These are phyloP conservation scores for Hysterium pulicare DNA, from an alignment of 2,329 filamentous ascomycete species.

Conservation along the genomic window DNA sequence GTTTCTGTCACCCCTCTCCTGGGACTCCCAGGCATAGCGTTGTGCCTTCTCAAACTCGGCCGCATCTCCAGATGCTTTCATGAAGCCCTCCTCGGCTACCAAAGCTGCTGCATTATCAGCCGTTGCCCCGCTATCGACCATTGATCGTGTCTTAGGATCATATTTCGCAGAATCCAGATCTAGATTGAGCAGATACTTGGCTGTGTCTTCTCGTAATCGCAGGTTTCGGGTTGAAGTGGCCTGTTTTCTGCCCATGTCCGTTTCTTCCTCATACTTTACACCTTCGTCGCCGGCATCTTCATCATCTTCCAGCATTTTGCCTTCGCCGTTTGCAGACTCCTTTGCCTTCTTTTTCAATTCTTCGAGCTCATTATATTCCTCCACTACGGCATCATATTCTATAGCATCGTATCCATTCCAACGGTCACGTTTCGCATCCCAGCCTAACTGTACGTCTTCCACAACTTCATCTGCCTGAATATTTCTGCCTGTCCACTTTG, in stretches of 20 bases:
- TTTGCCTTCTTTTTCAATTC: conserved; percentile 58
- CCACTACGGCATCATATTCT: conserved; percentile 82
- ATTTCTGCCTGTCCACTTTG: conserved; percentile 86
- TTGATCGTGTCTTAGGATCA: conserved; percentile 89
- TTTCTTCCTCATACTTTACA: conserved; percentile 81
- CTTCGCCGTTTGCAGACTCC: conserved; percentile 41
- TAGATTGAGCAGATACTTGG: conserved; percentile 91
- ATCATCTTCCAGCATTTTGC: conserved; percentile 43
- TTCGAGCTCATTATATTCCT: conserved; percentile 85
- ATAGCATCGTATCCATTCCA: conserved; percentile 97
- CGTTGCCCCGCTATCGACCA: conserved; percentile 81
- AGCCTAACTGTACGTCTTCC: conserved; percentile 81
- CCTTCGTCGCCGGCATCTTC: conserved; percentile 53
- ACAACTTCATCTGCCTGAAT: conserved; percentile 90
- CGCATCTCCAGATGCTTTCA: conserved; percentile 84
- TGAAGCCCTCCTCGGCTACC: conserved; percentile 90
- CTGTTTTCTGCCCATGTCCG: conserved; percentile 93
- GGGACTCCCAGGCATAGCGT: conserved; percentile 89
- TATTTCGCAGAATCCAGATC: conserved; percentile 97
- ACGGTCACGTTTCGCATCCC: conserved; percentile 95
- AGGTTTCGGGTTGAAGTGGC: conserved; percentile 87
- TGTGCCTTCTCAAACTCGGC: conserved; percentile 89
- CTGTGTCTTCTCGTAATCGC: conserved; percentile 90
- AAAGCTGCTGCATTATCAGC: conserved; percentile 75
- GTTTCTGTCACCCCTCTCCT: conserved; percentile 76